A percentile compares a stretch with the other conserved stretches of the same genome.
phyloP scores from a whole-genome alignment of 169 alveolate species.

The Eimeria maxima region DNA sequence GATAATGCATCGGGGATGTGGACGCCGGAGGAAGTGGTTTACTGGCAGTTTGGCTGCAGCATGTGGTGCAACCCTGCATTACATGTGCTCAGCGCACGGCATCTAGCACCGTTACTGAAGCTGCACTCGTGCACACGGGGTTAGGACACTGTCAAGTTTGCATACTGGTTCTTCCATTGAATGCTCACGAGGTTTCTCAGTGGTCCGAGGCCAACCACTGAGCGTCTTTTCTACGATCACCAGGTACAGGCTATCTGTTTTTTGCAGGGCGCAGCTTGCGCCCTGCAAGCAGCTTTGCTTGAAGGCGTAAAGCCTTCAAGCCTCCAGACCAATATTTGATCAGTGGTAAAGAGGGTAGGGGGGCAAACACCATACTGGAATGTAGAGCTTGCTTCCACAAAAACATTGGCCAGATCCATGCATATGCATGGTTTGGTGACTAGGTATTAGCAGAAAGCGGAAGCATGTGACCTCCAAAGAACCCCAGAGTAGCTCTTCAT shows the following conservation, averaged over 20 bases:
- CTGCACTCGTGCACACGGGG: background rate
- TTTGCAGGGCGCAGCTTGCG: background rate
- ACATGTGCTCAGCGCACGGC: constrained; percentile 53
- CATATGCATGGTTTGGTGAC: background rate
- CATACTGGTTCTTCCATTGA: background rate
- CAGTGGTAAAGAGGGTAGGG: background rate
- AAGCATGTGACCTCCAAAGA: background rate
- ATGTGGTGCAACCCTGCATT: constrained; percentile 68
- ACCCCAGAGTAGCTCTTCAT: background rate
- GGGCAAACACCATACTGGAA: background rate
- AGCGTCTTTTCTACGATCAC: background rate
- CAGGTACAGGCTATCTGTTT: background rate
- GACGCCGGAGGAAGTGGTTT: constrained; percentile 49
- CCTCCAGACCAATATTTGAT: no score
- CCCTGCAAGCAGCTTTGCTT: background rate
- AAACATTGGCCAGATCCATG: background rate
- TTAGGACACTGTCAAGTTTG: background rate
- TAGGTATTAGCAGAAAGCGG: background rate
- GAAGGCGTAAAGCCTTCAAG: background rate
- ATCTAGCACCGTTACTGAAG: constrained; percentile 12
- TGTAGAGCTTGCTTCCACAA: background rate
- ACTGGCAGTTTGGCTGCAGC: constrained; percentile 71
- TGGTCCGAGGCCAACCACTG: background rate
- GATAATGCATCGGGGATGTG: background rate
- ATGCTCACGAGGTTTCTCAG: background rate